These are phyloP conservation scores for Termitomyces sp. DNA, from an alignment of 1,284 basidiomycete genomes.

Conservation along the genomic window DNA sequence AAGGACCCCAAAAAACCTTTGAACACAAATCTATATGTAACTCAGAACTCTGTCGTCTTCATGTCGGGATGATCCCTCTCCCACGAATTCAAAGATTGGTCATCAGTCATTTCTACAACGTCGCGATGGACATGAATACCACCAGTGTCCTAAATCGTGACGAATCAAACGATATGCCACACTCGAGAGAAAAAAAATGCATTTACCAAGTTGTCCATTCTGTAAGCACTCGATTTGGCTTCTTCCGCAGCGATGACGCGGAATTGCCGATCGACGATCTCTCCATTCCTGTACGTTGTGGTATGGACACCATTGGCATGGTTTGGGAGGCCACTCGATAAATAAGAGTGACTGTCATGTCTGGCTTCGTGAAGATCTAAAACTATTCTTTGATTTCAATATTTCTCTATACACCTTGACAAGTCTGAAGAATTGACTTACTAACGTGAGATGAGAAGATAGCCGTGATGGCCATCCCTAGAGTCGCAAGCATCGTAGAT, in stretches of 20 bases:
- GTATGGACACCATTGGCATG: constrained; percentile 12
- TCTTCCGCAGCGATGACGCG: constrained; percentile 8
- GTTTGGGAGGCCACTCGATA: constrained; percentile 4
- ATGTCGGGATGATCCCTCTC: constrained; percentile 6
- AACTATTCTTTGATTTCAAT: constrained; percentile 3
- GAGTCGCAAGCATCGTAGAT: constrained; percentile 19
- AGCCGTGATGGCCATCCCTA: constrained; percentile 17
- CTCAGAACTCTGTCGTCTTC: constrained; percentile 2
- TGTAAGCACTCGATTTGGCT: constrained; percentile 10
- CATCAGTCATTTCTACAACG: constrained; percentile 14
- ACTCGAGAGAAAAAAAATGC: neutral
- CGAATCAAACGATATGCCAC: neutral
- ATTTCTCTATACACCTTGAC: neutral
- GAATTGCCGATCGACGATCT: constrained; percentile 14
- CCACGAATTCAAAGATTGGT: constrained; percentile 14
- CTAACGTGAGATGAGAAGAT: constrained; percentile 18
- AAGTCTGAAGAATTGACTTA: constrained; percentile 7
- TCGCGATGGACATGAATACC: constrained; percentile 17
- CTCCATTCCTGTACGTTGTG: constrained; percentile 14
- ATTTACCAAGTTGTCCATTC: constrained; percentile 14
- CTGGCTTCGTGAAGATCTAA: constrained; percentile 15
- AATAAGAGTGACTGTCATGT: constrained; percentile 6
- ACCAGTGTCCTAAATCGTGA: constrained; percentile 4
- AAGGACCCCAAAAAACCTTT: neutral
- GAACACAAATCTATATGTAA: neutral